Evolutionary conservation across 2,329 filamentous ascomycete genomes (phyloP).

Genomic region (Cadophora sp.): DNA sequence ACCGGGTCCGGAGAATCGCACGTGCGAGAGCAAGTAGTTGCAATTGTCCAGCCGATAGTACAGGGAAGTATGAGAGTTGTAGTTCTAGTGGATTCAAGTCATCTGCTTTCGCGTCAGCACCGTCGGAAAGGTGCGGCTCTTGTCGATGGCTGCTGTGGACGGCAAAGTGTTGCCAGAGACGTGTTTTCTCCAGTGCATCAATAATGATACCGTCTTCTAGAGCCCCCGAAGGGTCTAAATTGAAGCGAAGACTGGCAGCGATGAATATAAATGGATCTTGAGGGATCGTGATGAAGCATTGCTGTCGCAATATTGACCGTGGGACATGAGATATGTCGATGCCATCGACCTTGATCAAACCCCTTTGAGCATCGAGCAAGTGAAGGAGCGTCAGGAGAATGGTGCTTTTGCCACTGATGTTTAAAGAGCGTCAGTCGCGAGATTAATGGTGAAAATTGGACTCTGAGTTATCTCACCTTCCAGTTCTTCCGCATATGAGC

Average conservation of each 20-base stretch:
- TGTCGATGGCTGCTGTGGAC: not conserved
- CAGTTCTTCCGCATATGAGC: constrained; percentile 53
- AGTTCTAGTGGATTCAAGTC: not conserved
- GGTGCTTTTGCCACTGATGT: constrained; percentile 51
- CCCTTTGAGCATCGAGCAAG: constrained; percentile 68
- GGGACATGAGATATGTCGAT: constrained; percentile 49
- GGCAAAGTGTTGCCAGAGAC: constrained; percentile 21
- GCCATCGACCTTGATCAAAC: constrained; percentile 50
- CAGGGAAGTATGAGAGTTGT: not conserved
- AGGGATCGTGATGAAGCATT: constrained; percentile 49
- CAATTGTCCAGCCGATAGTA: not conserved
- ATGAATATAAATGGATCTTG: constrained; percentile 50
- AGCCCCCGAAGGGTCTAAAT: constrained; percentile 48
- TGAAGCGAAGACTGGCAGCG: constrained; percentile 38
- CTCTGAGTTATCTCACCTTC: not conserved
- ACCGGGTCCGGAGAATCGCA: not conserved
- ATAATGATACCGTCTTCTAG: constrained; percentile 73
- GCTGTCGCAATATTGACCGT: constrained; percentile 47
- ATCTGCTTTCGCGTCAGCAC: no score
- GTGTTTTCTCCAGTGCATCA: constrained; percentile 80
- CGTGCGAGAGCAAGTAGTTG: not conserved
- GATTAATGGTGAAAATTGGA: not conserved
- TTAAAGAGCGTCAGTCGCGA: not conserved
- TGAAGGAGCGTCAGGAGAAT: constrained; percentile 56
- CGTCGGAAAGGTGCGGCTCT: not conserved